Evolutionary conservation across 2,329 filamentous ascomycete genomes (phyloP), one percentile per base, ranked within the genome.

Genomic region (Ophiosphaerella narmari): DNA sequence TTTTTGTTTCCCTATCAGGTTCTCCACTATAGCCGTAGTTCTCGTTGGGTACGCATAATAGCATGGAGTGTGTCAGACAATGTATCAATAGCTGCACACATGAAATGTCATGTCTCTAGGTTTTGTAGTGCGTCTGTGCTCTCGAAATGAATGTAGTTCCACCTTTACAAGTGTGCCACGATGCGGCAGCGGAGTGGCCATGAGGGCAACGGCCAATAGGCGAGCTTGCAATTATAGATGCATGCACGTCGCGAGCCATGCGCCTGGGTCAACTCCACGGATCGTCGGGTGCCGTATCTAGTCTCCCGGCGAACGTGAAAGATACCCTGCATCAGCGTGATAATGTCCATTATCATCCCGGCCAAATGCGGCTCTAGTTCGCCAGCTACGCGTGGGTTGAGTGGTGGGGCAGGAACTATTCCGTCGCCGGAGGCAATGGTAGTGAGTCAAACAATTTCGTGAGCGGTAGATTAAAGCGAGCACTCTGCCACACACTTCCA

Each of bases 61-160:
- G 62, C 52, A 51, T 52, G 39, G 43, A 42, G 47, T 45, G 54
- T 45, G 44, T 42, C 48, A 48, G 47, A 57, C 54, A 50, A 59
- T 70, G 67, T 71, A 67, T 66, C 65, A 67, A 65, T 63, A 69
- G 48, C 55, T 58, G 54, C 49, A 59, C 55, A 63, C 62, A 59
- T 35, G 13, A 35, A n/a, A 50, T 59, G 57, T 55, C 49, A 55
- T 46, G 48, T 38, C 39, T 11, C 7, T 29, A 29, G 7, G 26
- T 11, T 29, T 11, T 11, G 26, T 18, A 36, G 14, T 7, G n/a
- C 14, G 34, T 36, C 9, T 5, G 14, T 29, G 26, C 4, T 29
- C 26, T 29, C 26, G 11, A 29, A 5, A 29, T 29, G 26, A 29
- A 29, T 29, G 6, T 11, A 6, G 26, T 29, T 29, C 26, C 11